A percentile compares a stretch with the other conserved stretches of the same genome.
Evolutionary conservation across 495 filamentous ascomycete species (phyloP).

Genomic region (Penicillium tannophilum): DNA sequence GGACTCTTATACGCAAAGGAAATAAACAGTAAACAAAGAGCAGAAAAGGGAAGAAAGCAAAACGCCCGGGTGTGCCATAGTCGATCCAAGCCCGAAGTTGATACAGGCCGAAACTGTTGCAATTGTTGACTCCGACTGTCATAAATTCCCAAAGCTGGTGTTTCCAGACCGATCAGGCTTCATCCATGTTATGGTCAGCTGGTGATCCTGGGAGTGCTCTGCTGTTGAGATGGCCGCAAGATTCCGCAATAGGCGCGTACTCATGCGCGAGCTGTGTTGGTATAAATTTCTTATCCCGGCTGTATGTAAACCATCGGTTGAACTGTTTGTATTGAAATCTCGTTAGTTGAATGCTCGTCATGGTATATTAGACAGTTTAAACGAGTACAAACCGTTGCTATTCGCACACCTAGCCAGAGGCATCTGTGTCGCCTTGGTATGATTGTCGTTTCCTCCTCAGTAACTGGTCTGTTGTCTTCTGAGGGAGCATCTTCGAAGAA

Average conservation of each 20-base stretch:
- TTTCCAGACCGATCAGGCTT: neutral
- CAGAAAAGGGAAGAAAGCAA: neutral
- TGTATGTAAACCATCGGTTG: conserved; percentile 40
- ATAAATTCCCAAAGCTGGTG: neutral
- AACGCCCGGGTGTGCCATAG: neutral
- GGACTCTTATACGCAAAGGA: conserved; percentile 4
- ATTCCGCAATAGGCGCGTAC: conserved; percentile 27
- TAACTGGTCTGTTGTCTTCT: conserved; percentile 75
- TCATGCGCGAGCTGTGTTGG: conserved; percentile 25
- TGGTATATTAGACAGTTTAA: no score
- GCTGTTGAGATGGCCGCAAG: conserved; percentile 20
- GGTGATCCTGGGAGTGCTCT: neutral
- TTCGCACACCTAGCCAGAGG: conserved; percentile 65
- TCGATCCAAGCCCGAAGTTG: neutral
- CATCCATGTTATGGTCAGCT: neutral
- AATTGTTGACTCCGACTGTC: neutral
- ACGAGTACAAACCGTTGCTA: conserved; percentile 52
- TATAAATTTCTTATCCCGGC: neutral
- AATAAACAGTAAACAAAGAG: neutral
- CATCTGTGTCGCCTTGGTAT: conserved; percentile 71
- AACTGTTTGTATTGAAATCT: conserved; percentile 27
- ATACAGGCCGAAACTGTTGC: neutral
- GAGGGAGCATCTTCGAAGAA: conserved; percentile 72
- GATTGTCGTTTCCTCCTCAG: conserved; percentile 67
- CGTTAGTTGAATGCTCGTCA: neutral